Percentiles rank a stretch among this genome's conserved stretches.
Conservation (phyloP, 441 rosid species). For the Bocquillonia castaneifolia region DNA sequence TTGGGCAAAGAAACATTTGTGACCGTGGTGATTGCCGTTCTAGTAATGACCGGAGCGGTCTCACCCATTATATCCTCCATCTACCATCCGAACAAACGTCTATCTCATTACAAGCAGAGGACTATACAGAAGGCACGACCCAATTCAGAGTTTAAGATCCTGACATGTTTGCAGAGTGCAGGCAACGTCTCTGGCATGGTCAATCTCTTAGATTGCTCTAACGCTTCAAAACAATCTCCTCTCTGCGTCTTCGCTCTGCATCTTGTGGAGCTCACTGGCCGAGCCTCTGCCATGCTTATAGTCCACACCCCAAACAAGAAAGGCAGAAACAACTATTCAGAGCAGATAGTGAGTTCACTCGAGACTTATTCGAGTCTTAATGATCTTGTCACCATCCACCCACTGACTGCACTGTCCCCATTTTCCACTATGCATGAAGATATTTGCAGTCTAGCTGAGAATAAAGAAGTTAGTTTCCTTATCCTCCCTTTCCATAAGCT, state of each 20-base stretch:
- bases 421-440: slow-evolving; percentile 47
- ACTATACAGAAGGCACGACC: slow-evolving; percentile 23
- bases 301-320: slow-evolving; percentile 21
- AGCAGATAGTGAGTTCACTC: slow-evolving; percentile 28
- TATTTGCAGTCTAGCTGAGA: slow-evolving; percentile 44
- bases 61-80: slow-evolving; percentile 19
- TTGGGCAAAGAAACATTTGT: slow-evolving; percentile 20
- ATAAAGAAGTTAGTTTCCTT: slow-evolving; percentile 33
- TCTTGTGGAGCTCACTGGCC: slow-evolving; percentile 39
- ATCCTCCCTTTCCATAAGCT: slow-evolving; percentile 44
- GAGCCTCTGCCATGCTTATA: slow-evolving; percentile 35
- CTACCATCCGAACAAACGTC: slow-evolving; percentile 26
- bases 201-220: slow-evolving; percentile 32
- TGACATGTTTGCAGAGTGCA: slow-evolving; percentile 31
- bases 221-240: slow-evolving; percentile 33
- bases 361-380: slow-evolving; percentile 23
- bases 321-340: slow-evolving; percentile 5
- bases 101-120: slow-evolving; percentile 21
- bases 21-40: slow-evolving; percentile 14
- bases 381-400: slow-evolving; percentile 17
- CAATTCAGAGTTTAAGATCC: slow-evolving; percentile 27
- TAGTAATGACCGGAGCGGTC: slow-evolving; percentile 26
- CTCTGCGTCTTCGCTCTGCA: slow-evolving; percentile 31
- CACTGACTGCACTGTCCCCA: slow-evolving; percentile 32
- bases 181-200: slow-evolving; percentile 27